Evolutionary conservation across 2,329 filamentous ascomycete species (phyloP).

Genomic region (Epichloe glyceriae): DNA sequence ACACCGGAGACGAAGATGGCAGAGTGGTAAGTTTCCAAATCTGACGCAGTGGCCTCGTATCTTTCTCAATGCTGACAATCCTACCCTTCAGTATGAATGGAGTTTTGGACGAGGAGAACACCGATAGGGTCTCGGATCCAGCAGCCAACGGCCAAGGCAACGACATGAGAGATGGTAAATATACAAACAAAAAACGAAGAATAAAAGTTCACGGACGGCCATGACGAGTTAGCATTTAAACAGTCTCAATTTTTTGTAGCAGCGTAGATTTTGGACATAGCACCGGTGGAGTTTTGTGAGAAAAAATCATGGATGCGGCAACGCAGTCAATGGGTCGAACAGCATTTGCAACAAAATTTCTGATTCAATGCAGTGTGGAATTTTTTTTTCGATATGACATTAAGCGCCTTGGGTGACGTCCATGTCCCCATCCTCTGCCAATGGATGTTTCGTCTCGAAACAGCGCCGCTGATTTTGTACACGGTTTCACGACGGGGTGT

Average conservation of each 20-base stretch:
- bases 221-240: not conserved
- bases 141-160: not conserved
- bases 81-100: slow-evolving; percentile 44
- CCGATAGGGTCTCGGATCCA: slow-evolving; percentile 30
- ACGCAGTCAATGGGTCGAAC: not conserved
- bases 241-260: not conserved
- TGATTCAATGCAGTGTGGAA: not conserved
- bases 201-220: not conserved
- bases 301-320: not conserved
- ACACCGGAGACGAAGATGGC: slow-evolving; percentile 89
- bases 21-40: slow-evolving; percentile 49
- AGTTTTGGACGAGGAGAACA: slow-evolving; percentile 44
- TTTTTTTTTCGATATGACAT: not conserved
- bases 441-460: not conserved
- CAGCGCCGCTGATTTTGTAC: slow-evolving; percentile 7
- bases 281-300: not conserved
- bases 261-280: slow-evolving; percentile 2
- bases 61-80: slow-evolving; percentile 5
- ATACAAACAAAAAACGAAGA: not conserved
- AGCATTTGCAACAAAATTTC: not conserved
- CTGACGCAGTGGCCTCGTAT: not conserved
- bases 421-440: not conserved
- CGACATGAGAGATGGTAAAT: not conserved
- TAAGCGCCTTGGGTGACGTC: not conserved
- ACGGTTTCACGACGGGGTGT: not conserved